A percentile compares a stretch with the other conserved stretches of the same genome.
Conservation (phyloP, 306 rosid genomes). For the Fagus sylvatica region DNA sequence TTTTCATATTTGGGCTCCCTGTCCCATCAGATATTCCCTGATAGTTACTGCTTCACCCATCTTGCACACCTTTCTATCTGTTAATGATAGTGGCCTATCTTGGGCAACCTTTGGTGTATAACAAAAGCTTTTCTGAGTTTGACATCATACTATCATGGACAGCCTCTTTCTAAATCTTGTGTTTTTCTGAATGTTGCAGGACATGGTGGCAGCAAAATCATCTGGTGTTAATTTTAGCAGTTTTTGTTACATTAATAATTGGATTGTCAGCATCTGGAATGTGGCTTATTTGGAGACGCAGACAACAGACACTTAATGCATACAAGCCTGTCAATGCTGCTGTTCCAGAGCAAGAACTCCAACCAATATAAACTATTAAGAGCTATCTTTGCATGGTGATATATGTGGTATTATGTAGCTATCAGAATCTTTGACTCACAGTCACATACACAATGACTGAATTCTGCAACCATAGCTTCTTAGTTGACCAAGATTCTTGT, state of each 20-base stretch:
- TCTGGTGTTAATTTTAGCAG: conserved; percentile 39
- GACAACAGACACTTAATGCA: conserved; percentile 44
- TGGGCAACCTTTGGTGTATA: not conserved
- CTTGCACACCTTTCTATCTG: not conserved
- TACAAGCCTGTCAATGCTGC: conserved; percentile 72
- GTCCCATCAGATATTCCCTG: not conserved
- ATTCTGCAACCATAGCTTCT: conserved; percentile 24
- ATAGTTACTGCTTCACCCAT: not conserved
- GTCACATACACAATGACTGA: conserved; percentile 2
- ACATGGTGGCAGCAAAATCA: conserved; percentile 62
- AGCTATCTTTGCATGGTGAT: conserved; percentile 26
- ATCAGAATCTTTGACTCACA: conserved; percentile 22
- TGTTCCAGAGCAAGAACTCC: conserved; percentile 88
- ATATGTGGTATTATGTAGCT: conserved; percentile 8
- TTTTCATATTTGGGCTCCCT: not conserved
- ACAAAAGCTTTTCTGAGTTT: not conserved
- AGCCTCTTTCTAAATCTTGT: conserved; percentile 2
- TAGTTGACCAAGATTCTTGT: conserved; percentile 36
- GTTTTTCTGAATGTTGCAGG: conserved; percentile 48
- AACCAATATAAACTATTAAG: conserved; percentile 56
- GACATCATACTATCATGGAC: conserved; percentile 8
- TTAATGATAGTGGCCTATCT: not conserved
- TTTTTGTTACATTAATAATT: conserved; percentile 46
- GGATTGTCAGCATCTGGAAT: conserved; percentile 53
- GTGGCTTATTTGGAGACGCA: conserved; percentile 64